Evolutionary conservation across 495 filamentous ascomycete genomes (phyloP).

Genomic region (Penicillium cosmopolitanum): DNA sequence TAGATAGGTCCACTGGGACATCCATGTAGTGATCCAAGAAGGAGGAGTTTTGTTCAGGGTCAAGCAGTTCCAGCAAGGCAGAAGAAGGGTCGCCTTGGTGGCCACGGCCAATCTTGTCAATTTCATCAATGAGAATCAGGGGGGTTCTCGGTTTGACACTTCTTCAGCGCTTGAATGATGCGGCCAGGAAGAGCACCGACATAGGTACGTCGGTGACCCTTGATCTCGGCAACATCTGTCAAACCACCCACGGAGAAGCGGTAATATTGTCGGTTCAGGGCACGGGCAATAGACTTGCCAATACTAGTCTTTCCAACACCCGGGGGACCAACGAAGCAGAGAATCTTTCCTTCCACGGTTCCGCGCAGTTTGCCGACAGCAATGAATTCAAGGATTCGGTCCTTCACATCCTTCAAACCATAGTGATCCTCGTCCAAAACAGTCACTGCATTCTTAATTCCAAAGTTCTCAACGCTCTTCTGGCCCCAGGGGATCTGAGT

Average conservation of each 20-base stretch:
- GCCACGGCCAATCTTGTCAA: constrained; percentile 96
- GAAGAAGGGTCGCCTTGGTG: constrained; percentile 97
- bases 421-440: constrained; percentile 98
- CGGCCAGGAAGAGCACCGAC: constrained; percentile 95
- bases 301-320: constrained; percentile 98
- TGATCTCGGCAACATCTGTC: constrained; percentile 99
- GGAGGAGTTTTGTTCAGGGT: constrained; percentile 96
- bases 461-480: constrained; percentile 94
- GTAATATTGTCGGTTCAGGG: constrained; percentile 94
- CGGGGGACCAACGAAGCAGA: constrained; percentile 96
- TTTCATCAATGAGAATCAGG: constrained; percentile 92
- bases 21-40: constrained; percentile 99
- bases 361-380: constrained; percentile 97
- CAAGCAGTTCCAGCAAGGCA: constrained; percentile 89
- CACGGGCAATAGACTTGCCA: constrained; percentile 95
- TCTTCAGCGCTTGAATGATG: constrained; percentile 98
- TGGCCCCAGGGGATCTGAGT: constrained; percentile 98
- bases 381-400: constrained; percentile 98
- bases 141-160: constrained; percentile 98
- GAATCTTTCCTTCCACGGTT: constrained; percentile 97
- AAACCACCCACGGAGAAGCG: constrained; percentile 96
- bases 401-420: constrained; percentile 97
- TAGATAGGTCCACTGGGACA: constrained; percentile 95
- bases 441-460: constrained; percentile 83
- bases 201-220: constrained; percentile 95